phyloP scores from a whole-genome alignment of 352 stramenopile genomes.

The Pythium grandisporangium region DNA sequence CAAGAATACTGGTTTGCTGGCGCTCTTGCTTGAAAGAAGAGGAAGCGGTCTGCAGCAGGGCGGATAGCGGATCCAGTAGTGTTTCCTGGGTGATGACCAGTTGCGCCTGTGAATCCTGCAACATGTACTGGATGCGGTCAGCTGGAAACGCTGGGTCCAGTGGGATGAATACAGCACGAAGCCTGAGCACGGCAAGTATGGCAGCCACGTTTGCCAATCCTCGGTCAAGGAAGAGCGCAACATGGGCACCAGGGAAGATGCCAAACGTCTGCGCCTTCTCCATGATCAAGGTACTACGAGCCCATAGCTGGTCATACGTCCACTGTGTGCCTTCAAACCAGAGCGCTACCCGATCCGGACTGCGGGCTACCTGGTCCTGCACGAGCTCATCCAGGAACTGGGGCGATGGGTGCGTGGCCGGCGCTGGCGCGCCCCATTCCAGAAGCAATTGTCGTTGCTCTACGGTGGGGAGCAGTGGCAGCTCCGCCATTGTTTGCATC shows the following conservation, averaged over 20 bases:
- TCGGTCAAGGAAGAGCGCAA: slow-evolving; percentile 34
- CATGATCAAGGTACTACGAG: slow-evolving; percentile 13
- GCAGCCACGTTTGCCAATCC: slow-evolving; percentile 29
- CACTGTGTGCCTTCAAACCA: slow-evolving; percentile 26
- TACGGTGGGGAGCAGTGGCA: slow-evolving; percentile 20
- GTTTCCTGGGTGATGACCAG: slow-evolving; percentile 30
- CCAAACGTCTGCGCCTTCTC: slow-evolving; percentile 3
- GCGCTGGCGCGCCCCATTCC: slow-evolving; percentile 17
- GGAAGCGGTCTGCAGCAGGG: too few species aligned
- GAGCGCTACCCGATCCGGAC: slow-evolving; percentile 17
- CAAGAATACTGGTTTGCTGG: too few species aligned
- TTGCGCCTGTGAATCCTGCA: slow-evolving; percentile 24
- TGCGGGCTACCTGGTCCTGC: slow-evolving; percentile 16
- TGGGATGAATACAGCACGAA: slow-evolving; percentile 27
- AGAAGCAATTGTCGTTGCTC: slow-evolving; percentile 18
- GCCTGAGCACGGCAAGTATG: slow-evolving; percentile 28
- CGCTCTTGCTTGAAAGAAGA: too few species aligned
- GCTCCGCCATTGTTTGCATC: slow-evolving; percentile 1
- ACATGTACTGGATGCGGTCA: slow-evolving; percentile 40
- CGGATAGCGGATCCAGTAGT: slow-evolving; percentile 7
- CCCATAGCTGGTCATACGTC: slow-evolving; percentile 33
- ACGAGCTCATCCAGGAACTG: slow-evolving; percentile 31
- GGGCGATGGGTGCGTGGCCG: background rate
- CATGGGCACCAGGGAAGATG: slow-evolving; percentile 9
- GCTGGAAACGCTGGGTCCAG: slow-evolving; percentile 36